Conservation (phyloP, 805 yeast species). For the Candida ipomoeae region DNA sequence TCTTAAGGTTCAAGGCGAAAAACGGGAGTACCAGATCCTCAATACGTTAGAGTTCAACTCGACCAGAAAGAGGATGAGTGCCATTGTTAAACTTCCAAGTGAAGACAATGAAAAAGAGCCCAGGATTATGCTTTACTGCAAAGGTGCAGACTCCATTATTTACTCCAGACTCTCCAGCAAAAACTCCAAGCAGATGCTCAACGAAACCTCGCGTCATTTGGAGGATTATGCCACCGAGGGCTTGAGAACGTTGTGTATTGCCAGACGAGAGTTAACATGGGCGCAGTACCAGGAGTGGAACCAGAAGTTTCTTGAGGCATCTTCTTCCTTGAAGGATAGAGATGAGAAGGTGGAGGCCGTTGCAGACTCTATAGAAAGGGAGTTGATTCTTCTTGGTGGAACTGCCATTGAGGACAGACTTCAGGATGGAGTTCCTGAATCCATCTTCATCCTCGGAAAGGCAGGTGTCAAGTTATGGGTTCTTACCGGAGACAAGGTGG, state of each 20-base stretch:
- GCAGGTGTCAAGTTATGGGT: conserved; percentile 88
- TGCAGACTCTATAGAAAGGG: conserved; percentile 68
- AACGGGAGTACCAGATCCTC: conserved; percentile 66
- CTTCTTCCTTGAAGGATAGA: conserved; percentile 58
- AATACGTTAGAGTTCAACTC: conserved; percentile 77
- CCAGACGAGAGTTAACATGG: conserved; percentile 65
- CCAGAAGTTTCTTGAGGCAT: conserved; percentile 56
- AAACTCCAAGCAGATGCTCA: conserved; percentile 47
- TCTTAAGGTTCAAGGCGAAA: conserved; percentile 64
- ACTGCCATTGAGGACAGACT: conserved; percentile 84
- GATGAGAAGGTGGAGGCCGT: conserved; percentile 71
- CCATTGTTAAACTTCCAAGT: conserved; percentile 65
- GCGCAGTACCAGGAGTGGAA: conserved; percentile 61
- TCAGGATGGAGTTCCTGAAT: conserved; percentile 84
- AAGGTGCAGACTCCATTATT: conserved; percentile 82
- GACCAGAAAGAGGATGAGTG: conserved; percentile 85
- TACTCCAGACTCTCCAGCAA: conserved; percentile 57
- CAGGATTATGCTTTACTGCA: conserved; percentile 65
- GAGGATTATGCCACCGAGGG: conserved; percentile 83
- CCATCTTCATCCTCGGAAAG: conserved; percentile 61
- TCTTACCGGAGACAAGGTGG: conserved; percentile 84
- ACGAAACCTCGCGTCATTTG: conserved; percentile 65
- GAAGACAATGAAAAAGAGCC: conserved; percentile 24
- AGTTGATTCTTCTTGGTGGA: conserved; percentile 67
- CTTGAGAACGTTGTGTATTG: conserved; percentile 75